Evolutionary conservation across 345 rosid species (phyloP).

Genomic region (Carallia pectinifolia): DNA sequence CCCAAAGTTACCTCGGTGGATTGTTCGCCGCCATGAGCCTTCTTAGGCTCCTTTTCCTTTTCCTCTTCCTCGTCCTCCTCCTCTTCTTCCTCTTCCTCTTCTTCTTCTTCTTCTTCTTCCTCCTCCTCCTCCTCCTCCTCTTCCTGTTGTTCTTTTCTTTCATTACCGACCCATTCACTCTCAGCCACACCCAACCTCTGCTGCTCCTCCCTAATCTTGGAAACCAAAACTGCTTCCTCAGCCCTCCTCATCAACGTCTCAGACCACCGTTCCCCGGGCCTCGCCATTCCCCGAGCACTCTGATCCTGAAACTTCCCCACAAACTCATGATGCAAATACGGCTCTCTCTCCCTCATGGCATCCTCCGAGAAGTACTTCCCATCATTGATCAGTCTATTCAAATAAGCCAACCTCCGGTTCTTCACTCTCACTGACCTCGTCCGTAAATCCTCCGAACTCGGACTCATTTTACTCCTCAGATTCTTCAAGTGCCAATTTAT

Average conservation of each 20-base stretch:
- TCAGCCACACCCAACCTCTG: conserved; percentile 78
- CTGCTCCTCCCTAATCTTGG: conserved; percentile 83
- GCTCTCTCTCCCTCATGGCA: conserved; percentile 95
- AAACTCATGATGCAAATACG: conserved; percentile 90
- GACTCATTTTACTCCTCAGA: conserved; percentile 61
- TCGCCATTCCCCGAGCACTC: conserved; percentile 73
- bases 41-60: conserved; percentile 23
- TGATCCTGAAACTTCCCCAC: conserved; percentile 94
- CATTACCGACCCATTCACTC: conserved; percentile 80
- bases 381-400: conserved; percentile 56
- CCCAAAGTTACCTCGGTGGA: conserved; percentile 24
- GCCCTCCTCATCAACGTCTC: conserved; percentile 86
- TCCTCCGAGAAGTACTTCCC: conserved; percentile 92
- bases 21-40: conserved; percentile 13
- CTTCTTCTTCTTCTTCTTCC: conserved; percentile 45
- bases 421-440: conserved; percentile 64
- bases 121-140: conserved; percentile 58
- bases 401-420: conserved; percentile 79
- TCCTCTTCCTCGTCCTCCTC: conserved; percentile 38
- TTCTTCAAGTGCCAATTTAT: conserved; percentile 77
- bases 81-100: conserved; percentile 33
- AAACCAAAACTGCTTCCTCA: conserved; percentile 74
- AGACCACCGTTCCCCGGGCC: conserved; percentile 95
- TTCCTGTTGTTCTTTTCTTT: conserved; percentile 32
- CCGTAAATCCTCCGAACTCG: conserved; percentile 62